phyloP scores from a whole-genome alignment of 2,329 filamentous ascomycete genomes.

The Aureobasidium uvarum region DNA sequence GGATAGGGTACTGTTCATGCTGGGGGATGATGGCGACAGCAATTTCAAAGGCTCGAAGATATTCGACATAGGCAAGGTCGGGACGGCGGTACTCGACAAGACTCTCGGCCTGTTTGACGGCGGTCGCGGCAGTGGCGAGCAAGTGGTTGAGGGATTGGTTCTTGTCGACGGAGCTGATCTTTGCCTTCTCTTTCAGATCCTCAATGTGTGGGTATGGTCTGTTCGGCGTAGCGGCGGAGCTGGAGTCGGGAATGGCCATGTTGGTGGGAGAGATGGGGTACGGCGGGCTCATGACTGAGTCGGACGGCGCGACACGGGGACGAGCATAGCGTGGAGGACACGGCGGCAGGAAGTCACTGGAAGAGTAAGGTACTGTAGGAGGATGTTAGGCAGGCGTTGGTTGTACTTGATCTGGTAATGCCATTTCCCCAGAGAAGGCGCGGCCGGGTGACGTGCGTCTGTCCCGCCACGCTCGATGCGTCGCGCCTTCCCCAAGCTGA shows the following conservation, averaged over 20 bases:
- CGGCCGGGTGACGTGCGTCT: not conserved
- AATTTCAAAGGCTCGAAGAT: slow-evolving; percentile 77
- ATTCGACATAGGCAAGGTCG: slow-evolving; percentile 78
- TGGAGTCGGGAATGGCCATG: slow-evolving; percentile 17
- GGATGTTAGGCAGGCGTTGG: not conserved
- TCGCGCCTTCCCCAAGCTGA: slow-evolving; percentile 15
- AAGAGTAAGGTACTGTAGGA: no score
- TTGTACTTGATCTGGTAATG: not conserved
- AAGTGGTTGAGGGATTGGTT: slow-evolving; percentile 37
- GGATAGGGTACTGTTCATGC: slow-evolving; percentile 65
- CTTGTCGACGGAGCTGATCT: slow-evolving; percentile 38
- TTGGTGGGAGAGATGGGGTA: slow-evolving; percentile 15
- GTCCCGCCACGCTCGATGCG: slow-evolving; percentile 7
- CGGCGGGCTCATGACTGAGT: slow-evolving; percentile 26
- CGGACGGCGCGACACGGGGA: not conserved
- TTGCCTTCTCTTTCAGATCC: slow-evolving; percentile 45
- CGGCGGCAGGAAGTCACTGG: not conserved
- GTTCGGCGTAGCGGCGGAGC: not conserved
- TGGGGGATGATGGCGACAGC: slow-evolving; percentile 71
- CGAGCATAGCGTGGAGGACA: slow-evolving; percentile 10
- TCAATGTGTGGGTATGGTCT: slow-evolving; percentile 42
- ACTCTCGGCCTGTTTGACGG: slow-evolving; percentile 55
- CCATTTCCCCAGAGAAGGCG: slow-evolving; percentile 20
- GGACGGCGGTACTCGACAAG: slow-evolving; percentile 62
- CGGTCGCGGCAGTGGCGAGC: slow-evolving; percentile 43